Percentiles rank a stretch among this genome's conserved stretches.
Conservation (phyloP, 163 green algal species). For the Coccomyxa subellipsoidea region DNA sequence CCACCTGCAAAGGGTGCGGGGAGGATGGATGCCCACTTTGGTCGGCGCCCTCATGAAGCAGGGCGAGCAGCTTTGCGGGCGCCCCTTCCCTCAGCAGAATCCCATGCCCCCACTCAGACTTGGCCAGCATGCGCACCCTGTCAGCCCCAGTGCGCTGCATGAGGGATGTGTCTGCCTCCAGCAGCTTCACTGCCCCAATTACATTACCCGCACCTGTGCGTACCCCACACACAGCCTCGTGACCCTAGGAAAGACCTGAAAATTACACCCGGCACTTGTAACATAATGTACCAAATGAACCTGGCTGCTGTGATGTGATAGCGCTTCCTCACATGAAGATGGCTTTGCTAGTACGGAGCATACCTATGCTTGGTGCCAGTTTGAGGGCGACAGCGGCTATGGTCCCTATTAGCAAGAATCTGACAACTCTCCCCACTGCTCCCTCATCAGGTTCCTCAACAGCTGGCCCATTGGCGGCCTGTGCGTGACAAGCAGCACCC, state of each 20-base stretch:
- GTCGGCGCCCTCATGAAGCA: not conserved
- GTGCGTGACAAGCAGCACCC: not conserved
- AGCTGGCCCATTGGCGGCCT: not conserved
- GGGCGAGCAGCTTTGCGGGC: not conserved
- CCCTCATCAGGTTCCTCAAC: not conserved
- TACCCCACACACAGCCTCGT: too few species aligned
- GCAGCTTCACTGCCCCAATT: not conserved
- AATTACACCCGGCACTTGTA: too few species aligned
- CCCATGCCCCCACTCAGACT: not conserved
- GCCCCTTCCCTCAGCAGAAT: not conserved
- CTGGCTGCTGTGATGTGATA: too few species aligned
- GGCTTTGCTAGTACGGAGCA: not conserved
- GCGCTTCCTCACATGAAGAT: not conserved
- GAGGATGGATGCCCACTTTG: not conserved
- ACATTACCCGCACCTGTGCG: not conserved
- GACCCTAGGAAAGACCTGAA: too few species aligned
- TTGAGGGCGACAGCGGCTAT: not conserved
- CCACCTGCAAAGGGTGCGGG: not conserved
- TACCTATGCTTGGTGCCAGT: not conserved
- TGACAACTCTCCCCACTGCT: not conserved
- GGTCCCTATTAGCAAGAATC: not conserved
- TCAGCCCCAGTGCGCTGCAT: constrained; percentile 1
- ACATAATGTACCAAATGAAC: too few species aligned
- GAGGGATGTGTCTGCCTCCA: not conserved
- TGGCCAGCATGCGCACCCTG: not conserved